Percentiles rank a stretch among this genome's conserved stretches.
phyloP scores from a whole-genome alignment of 31 red algal genomes.

The Odonthalia washingtoniensis region DNA sequence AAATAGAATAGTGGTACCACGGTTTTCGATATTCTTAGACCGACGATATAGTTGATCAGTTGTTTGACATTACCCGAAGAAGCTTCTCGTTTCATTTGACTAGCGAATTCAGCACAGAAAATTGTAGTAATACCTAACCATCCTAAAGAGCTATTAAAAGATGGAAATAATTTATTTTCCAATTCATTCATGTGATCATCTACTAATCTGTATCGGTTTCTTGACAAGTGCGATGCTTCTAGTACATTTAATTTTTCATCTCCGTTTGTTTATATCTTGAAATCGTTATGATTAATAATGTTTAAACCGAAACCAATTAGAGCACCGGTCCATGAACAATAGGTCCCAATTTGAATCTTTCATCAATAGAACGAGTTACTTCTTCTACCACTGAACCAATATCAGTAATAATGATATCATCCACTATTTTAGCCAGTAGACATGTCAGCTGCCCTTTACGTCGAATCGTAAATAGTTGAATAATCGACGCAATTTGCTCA shows the following conservation, averaged over 20 bases:
- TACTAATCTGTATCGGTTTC: neutral
- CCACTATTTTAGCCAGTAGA: neutral
- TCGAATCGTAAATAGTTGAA: neutral
- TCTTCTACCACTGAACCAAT: neutral
- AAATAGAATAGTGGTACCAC: neutral
- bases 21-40: neutral
- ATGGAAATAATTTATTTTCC: neutral
- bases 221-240: neutral
- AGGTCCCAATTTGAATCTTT: neutral
- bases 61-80: neutral
- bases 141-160: conserved; percentile 25
- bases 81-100: conserved; percentile 7
- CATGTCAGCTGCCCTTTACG: neutral
- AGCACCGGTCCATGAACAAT: conserved; percentile 11
- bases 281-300: conserved; percentile 25
- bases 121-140: conserved; percentile 8
- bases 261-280: neutral
- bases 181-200: neutral
- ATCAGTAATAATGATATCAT: no score
- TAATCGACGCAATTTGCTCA: neutral
- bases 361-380: no score
- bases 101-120: neutral
- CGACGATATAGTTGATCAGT: neutral
- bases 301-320: neutral
- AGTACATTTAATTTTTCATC: conserved; percentile 18